Conservation (phyloP, 345 rosid genomes). For the Camelina laxa region DNA sequence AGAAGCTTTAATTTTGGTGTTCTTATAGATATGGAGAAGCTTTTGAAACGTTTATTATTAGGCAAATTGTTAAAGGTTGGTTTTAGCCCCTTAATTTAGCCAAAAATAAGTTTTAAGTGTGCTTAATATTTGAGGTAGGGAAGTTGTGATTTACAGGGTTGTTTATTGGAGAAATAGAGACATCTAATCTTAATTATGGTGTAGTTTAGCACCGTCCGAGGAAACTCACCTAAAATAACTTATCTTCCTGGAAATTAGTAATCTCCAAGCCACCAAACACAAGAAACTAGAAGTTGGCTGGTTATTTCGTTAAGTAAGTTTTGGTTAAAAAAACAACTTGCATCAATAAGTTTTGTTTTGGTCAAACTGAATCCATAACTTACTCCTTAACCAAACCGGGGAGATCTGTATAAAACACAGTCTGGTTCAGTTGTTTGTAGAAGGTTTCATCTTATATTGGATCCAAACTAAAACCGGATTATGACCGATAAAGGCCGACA, state of each 20-base stretch:
- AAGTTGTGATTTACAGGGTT: conserved; percentile 9
- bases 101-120: background rate
- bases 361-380: conserved; percentile 20
- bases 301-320: conserved; percentile 14
- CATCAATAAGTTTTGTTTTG: conserved; percentile 10
- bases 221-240: conserved; percentile 25
- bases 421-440: background rate
- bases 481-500: conserved; percentile 20
- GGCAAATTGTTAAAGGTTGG: conserved; percentile 15
- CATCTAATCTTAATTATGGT: conserved; percentile 22
- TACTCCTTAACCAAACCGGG: conserved; percentile 13
- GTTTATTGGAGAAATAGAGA: conserved; percentile 20
- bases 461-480: conserved; percentile 7
- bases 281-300: conserved; percentile 10
- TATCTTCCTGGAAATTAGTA: conserved; percentile 24
- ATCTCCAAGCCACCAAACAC: conserved; percentile 7
- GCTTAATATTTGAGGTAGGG: background rate
- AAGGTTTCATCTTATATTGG: background rate
- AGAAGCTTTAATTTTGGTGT: background rate
- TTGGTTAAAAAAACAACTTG: background rate
- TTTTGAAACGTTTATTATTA: conserved; percentile 17
- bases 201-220: conserved; percentile 33
- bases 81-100: conserved; percentile 18
- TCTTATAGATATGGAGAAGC: conserved; percentile 14
- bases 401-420: background rate